Percentiles rank a stretch among this genome's conserved stretches.
Conservation (phyloP, 1,139 yeast species). For the Nadsonia commutata region DNA sequence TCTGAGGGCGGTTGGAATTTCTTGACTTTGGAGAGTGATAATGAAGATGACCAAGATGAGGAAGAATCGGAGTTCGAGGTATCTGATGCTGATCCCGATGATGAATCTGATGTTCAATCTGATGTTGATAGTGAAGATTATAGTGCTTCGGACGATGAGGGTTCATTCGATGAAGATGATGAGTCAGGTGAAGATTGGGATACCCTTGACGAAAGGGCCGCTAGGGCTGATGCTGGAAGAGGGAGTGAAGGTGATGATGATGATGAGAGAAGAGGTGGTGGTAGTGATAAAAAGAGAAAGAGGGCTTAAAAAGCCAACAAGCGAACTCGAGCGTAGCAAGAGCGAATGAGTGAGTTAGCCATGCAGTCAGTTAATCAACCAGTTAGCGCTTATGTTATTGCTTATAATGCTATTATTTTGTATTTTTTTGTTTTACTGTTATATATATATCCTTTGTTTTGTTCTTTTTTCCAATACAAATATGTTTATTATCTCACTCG, state of each 20-base stretch:
- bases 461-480: no score
- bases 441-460: no score
- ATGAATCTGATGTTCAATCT: constrained; percentile 16
- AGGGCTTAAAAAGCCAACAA: no score
- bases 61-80: constrained; percentile 25
- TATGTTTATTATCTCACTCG: no score
- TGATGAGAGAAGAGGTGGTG: not conserved
- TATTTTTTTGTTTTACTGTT: no score
- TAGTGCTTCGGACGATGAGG: constrained; percentile 6
- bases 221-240: constrained; percentile 1
- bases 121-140: constrained; percentile 15
- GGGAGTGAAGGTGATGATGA: not conserved
- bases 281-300: not conserved
- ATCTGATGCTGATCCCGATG: constrained; percentile 19
- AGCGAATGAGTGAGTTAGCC: no score
- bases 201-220: constrained; percentile 15
- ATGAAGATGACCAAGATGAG: constrained; percentile 33
- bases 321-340: no score
- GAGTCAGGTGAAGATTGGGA: constrained; percentile 17
- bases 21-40: constrained; percentile 46
- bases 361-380: no score
- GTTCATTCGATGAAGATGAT: constrained; percentile 14
- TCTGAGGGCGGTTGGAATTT: constrained; percentile 87
- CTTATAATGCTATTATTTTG: no score
- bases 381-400: no score